phyloP scores from a whole-genome alignment of 179 eudicot species.

The Carnegiea gigantea region DNA sequence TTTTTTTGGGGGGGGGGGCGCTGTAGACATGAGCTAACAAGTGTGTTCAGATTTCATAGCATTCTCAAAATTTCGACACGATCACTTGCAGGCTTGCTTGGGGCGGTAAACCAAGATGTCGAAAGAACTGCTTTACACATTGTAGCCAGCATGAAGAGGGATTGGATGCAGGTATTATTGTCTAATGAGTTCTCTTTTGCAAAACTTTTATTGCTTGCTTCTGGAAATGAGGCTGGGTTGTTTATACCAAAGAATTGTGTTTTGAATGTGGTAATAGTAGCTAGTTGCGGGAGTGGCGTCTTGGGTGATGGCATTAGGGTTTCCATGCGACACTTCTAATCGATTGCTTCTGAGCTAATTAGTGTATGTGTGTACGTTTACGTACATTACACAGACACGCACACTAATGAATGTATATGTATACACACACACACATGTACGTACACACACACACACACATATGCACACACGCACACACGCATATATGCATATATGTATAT shows the following conservation, averaged over 20 bases:
- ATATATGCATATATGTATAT: no score
- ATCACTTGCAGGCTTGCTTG: constrained; percentile 33
- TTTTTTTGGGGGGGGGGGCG: neutral
- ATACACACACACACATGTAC: no score
- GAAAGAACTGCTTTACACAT: constrained; percentile 67
- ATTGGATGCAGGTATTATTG: constrained; percentile 89
- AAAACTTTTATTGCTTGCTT: neutral
- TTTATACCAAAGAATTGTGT: neutral
- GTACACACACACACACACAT: no score
- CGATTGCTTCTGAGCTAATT: no score
- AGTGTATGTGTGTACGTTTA: no score
- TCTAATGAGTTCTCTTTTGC: neutral
- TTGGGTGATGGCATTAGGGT: neutral
- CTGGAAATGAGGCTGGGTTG: neutral
- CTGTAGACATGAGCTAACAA: neutral
- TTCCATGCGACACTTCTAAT: no score
- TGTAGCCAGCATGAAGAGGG: constrained; percentile 88
- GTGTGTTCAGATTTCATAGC: neutral
- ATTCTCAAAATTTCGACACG: constrained; percentile 3
- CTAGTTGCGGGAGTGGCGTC: neutral
- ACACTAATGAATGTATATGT: no score
- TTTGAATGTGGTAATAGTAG: neutral
- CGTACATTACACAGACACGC: no score
- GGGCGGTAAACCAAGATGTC: constrained; percentile 38
- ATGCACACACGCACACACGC: no score